These are phyloP conservation scores for Phaseolus coccineus DNA, from an alignment of 331 rosid species.

Conservation along the genomic window DNA sequence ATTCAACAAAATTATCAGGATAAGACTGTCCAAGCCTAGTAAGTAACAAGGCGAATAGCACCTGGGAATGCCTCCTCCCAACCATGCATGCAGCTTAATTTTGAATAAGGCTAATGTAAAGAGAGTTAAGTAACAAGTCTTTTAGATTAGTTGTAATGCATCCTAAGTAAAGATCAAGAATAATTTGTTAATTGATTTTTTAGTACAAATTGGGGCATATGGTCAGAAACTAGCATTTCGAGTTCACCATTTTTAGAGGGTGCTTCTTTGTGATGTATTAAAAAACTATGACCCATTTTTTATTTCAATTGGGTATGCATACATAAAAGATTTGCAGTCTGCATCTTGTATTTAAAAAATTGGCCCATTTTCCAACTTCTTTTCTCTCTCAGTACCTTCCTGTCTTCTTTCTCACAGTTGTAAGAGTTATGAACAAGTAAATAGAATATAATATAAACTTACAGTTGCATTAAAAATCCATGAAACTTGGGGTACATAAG, in stretches of 20 bases:
- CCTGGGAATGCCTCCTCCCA: slow-evolving; percentile 4
- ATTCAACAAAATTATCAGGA: not conserved
- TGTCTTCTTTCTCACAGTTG: slow-evolving; percentile 22
- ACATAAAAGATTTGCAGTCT: not conserved
- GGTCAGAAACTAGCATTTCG: not conserved
- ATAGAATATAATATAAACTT: slow-evolving; percentile 49
- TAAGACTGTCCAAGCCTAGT: not conserved
- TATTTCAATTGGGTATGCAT: not conserved
- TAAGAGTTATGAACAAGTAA: slow-evolving; percentile 5
- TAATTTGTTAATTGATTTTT: not conserved
- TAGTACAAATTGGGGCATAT: not conserved
- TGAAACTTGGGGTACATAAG: slow-evolving; percentile 94
- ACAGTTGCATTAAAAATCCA: slow-evolving; percentile 99
- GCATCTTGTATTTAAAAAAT: slow-evolving; percentile 22
- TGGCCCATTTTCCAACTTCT: not conserved
- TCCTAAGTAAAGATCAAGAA: not conserved
- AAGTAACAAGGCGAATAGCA: not conserved
- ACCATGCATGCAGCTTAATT: slow-evolving; percentile 6
- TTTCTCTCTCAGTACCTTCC: slow-evolving; percentile 29
- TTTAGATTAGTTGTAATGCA: slow-evolving; percentile 26
- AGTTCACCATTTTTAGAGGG: not conserved
- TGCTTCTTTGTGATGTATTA: slow-evolving; percentile 30
- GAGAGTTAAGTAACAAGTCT: not conserved
- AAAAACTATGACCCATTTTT: not conserved
- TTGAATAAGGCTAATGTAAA: not conserved